Percentiles rank a stretch among this genome's conserved stretches.
These are phyloP conservation scores for Phytophthora idaei DNA, from an alignment of 352 stramenopile genomes.

Conservation along the genomic window DNA sequence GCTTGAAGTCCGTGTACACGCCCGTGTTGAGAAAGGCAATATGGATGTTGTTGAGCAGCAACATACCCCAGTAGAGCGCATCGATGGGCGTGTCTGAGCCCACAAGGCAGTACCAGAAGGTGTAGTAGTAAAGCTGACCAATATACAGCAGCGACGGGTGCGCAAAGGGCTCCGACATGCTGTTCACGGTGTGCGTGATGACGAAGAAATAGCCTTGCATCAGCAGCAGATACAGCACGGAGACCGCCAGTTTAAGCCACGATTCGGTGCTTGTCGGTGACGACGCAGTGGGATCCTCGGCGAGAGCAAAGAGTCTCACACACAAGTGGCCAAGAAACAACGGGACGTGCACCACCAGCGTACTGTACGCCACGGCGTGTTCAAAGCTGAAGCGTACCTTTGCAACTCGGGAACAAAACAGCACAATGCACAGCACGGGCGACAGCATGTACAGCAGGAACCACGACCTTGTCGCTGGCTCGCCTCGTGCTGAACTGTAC, in stretches of 20 bases:
- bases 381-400: conserved; percentile 61
- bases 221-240: conserved; percentile 72
- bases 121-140: conserved; percentile 87
- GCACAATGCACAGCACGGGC: conserved; percentile 58
- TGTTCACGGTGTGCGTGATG: conserved; percentile 81
- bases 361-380: conserved; percentile 73
- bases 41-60: conserved; percentile 85
- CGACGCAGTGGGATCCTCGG: conserved; percentile 44
- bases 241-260: conserved; percentile 79
- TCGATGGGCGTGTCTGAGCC: conserved; percentile 83
- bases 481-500: conserved; percentile 51
- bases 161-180: conserved; percentile 81
- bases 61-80: conserved; percentile 81
- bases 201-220: conserved; percentile 90
- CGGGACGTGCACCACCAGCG: conserved; percentile 77
- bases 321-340: conserved; percentile 85
- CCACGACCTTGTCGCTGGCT: conserved; percentile 47
- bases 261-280: conserved; percentile 40
- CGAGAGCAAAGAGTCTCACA: conserved; percentile 73
- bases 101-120: conserved; percentile 90
- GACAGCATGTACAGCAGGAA: conserved; percentile 71
- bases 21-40: conserved; percentile 89
- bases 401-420: conserved; percentile 54
- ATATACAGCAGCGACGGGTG: conserved; percentile 87
- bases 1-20: conserved; percentile 85